A percentile compares a stretch with the other conserved stretches of the same genome.
These are phyloP conservation scores for Aspergillus sp. DNA, from an alignment of 2,329 filamentous ascomycete genomes.

Conservation along the genomic window DNA sequence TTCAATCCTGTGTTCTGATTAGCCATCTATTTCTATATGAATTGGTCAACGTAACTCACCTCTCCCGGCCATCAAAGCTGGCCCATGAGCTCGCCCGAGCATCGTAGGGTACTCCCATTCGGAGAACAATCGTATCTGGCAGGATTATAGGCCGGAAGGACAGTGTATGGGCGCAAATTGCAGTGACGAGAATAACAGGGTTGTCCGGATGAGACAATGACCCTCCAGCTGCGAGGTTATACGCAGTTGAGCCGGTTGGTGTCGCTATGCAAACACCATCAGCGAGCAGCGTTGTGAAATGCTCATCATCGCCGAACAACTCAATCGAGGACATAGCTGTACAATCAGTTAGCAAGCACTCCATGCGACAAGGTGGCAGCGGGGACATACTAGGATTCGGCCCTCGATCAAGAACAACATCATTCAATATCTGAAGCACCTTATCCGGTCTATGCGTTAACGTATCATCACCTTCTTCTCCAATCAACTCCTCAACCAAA, in stretches of 20 bases:
- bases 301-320: conserved; percentile 90
- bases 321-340: conserved; percentile 87
- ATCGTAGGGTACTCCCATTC: conserved; percentile 92
- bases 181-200: conserved; percentile 89
- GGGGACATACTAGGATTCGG: conserved; percentile 79
- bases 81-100: conserved; percentile 89
- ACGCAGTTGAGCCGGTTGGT: conserved; percentile 90
- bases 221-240: conserved; percentile 93
- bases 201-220: conserved; percentile 95
- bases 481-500: conserved; percentile 85
- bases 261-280: conserved; percentile 94
- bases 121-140: conserved; percentile 90
- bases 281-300: conserved; percentile 90
- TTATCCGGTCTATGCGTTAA: conserved; percentile 82
- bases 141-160: conserved; percentile 96
- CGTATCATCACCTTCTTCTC: conserved; percentile 79
- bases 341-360: conserved; percentile 4
- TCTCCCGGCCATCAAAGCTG: conserved; percentile 93
- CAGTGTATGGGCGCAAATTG: conserved; percentile 91
- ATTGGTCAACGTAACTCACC: conserved; percentile 44
- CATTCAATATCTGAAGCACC: conserved; percentile 89
- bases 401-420: conserved; percentile 92
- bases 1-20: conserved; percentile 41
- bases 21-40: not conserved
- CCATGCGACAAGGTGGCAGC: not conserved